Evolutionary conservation across 306 rosid genomes (phyloP), one percentile per base, ranked within the genome.

Genomic region (Dalbergia cochinchinensis): DNA sequence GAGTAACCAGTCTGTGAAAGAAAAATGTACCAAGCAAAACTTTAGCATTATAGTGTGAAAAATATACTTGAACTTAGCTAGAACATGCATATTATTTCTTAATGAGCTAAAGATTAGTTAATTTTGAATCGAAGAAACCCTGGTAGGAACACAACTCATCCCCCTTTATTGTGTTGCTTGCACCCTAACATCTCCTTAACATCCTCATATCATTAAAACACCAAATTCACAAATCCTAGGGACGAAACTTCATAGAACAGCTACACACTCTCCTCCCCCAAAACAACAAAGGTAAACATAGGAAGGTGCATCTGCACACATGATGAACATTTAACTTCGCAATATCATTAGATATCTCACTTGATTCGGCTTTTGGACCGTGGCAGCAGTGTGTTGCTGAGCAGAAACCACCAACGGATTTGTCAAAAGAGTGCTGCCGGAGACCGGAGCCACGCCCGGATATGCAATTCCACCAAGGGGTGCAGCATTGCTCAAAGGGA

Each of bases 321-420:
- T 71, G 20, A 61, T n/a, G 65, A 79, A 22, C 19, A 75, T 11
- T 19, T 44, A 55, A 71, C 9, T 44, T 44, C 50, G 2, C 6
- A 9, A 34, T 47, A 64, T 37, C 11, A 76, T 51, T 53, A 42
- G 48, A 79, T 65, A 78, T 68, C 91, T 87, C 85, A 89, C 90
- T 78, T 82, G 92, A 72, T 69, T 90, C 73, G 89, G 50, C 79
- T 90, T 91, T 72, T 82, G 89, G 37, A 81, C 71, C 13, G 78
- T 76, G 0, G 65, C 16, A 64, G 87, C 73, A 59, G 87, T 77
- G 50, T 83, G 89, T 83, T 87, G 94, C 78, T 69, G 91, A 31
- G 88, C 42, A 64, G 83, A 61, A 60, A 88, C 59, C 4, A 74
- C 73, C 71, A 20, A 81, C 60, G 26, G 71, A 41, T 41, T 64